Conservation (phyloP, 2,329 filamentous ascomycete genomes). For the Talaromyces marneffei region DNA sequence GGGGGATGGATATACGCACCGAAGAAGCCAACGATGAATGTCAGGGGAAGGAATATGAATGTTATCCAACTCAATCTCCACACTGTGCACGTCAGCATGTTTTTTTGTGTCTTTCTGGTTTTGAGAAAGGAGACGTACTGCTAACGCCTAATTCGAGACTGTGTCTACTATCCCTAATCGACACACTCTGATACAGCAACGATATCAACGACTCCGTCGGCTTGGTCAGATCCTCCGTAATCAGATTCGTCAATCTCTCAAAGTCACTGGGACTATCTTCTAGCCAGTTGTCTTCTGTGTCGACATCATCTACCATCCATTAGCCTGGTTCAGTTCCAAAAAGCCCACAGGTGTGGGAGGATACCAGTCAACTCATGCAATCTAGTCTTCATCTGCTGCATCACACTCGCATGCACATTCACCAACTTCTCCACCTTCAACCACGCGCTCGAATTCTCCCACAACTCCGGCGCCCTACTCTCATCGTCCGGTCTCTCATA, state of each 20-base stretch:
- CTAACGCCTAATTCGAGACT: slow-evolving; percentile 44
- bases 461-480: slow-evolving; percentile 47
- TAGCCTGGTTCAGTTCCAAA: background rate
- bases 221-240: slow-evolving; percentile 47
- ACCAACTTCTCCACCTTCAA: slow-evolving; percentile 49
- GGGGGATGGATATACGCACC: slow-evolving; percentile 13
- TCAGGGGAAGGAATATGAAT: slow-evolving; percentile 42
- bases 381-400: slow-evolving; percentile 42
- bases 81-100: slow-evolving; percentile 16
- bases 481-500: slow-evolving; percentile 52
- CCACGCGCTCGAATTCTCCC: slow-evolving; percentile 48
- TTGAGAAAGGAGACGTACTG: slow-evolving; percentile 35
- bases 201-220: slow-evolving; percentile 48
- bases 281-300: slow-evolving; percentile 37
- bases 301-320: slow-evolving; percentile 19
- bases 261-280: slow-evolving; percentile 37
- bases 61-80: slow-evolving; percentile 36
- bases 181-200: slow-evolving; percentile 50
- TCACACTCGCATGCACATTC: slow-evolving; percentile 45
- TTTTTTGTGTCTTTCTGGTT: background rate
- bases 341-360: too few species aligned
- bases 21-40: slow-evolving; percentile 45
- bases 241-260: slow-evolving; percentile 42
- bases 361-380: slow-evolving; percentile 37
- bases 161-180: slow-evolving; percentile 47